Conservation (phyloP, 2,329 filamentous ascomycete species). For the Purpureocillium takamizusanense region DNA sequence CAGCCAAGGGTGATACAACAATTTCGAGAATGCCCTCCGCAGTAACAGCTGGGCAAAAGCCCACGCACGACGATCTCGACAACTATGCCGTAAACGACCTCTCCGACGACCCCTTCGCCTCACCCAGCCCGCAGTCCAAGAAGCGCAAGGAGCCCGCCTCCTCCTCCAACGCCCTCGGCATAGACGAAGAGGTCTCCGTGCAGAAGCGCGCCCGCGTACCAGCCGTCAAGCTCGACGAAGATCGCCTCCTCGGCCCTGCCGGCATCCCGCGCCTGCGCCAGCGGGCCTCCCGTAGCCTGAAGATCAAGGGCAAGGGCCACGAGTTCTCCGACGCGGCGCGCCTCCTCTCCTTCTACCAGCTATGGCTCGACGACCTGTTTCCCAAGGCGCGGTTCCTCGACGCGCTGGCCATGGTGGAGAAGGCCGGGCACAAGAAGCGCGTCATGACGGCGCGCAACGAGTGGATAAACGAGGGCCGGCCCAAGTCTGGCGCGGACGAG, state of each 20-base stretch:
- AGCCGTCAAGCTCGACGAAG: constrained; percentile 79
- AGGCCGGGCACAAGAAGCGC: constrained; percentile 75
- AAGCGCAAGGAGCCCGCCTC: constrained; percentile 41
- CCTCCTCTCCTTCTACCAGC: constrained; percentile 82
- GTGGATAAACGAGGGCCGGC: constrained; percentile 74
- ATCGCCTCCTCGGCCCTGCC: constrained; percentile 65
- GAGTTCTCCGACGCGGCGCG: constrained; percentile 84
- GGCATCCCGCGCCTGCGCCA: constrained; percentile 77
- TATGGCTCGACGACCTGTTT: constrained; percentile 95
- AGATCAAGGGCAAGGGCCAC: constrained; percentile 87
- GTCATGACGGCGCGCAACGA: constrained; percentile 66
- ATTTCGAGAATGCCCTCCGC: constrained; percentile 13
- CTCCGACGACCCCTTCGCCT: constrained; percentile 36
- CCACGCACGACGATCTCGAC: constrained; percentile 55
- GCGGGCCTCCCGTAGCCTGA: constrained; percentile 56
- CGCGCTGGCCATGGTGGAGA: constrained; percentile 83
- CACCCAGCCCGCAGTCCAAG: constrained; percentile 34
- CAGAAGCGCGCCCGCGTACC: constrained; percentile 64
- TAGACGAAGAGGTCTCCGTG: constrained; percentile 81
- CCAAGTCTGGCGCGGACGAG: constrained; percentile 28
- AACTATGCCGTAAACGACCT: constrained; percentile 61
- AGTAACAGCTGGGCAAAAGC: constrained; percentile 8
- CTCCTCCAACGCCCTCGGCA: constrained; percentile 50
- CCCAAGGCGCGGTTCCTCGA: constrained; percentile 92
- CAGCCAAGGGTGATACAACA: neutral